Conservation (phyloP, 2,329 filamentous ascomycete genomes). For the Calonectria pteridis region DNA sequence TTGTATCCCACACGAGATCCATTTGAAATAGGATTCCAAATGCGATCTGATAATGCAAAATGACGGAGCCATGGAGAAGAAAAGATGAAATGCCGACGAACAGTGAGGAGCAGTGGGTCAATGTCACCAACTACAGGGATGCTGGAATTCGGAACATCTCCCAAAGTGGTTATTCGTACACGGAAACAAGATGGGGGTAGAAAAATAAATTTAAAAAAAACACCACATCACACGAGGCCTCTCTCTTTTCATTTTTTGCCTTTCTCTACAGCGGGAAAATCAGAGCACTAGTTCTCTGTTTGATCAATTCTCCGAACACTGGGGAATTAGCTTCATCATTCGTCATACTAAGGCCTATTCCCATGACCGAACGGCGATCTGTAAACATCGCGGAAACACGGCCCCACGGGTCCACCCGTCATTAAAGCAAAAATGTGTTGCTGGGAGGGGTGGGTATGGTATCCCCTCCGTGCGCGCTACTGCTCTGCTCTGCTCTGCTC, state of each 20-base stretch:
- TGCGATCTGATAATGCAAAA: not conserved
- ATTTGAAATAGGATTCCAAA: not conserved
- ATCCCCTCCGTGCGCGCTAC: not conserved
- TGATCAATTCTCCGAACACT: not conserved
- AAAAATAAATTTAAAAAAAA: no score
- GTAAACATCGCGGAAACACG: not conserved
- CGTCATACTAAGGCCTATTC: not conserved
- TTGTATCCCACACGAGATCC: not conserved
- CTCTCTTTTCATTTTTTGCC: not conserved
- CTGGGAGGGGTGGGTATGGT: no score
- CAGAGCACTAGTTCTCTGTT: not conserved
- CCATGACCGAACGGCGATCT: not conserved
- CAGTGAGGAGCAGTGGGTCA: not conserved
- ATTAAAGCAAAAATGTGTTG: not conserved
- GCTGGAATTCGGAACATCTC: not conserved
- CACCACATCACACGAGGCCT: not conserved
- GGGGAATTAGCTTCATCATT: not conserved
- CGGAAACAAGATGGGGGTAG: not conserved
- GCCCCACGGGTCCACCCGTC: slow-evolving; percentile 13
- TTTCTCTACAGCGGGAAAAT: not conserved
- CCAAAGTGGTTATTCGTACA: not conserved
- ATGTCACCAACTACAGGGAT: not conserved
- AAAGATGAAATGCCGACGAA: not conserved
- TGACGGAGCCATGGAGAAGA: not conserved
- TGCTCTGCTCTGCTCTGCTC: not conserved